These are phyloP conservation scores for baker's yeast (Saccharomyces cerevisiae) DNA, from an alignment of 805 yeast species.

Conservation along the genomic window DNA sequence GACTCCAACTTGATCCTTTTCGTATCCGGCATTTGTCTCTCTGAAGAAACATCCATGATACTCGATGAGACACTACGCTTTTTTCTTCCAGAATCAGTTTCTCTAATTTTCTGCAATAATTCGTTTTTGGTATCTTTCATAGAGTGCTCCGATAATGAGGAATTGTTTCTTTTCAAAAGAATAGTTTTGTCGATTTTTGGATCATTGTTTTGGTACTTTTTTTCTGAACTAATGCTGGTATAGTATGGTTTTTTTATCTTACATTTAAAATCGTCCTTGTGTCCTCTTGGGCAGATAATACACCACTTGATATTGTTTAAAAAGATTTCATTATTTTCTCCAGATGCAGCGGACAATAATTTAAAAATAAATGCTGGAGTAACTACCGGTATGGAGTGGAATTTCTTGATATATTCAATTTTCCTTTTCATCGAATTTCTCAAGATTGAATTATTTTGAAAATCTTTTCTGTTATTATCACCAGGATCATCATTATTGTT, in stretches of 20 bases:
- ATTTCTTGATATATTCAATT: conserved; percentile 25
- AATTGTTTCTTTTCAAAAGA: background rate
- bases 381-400: conserved; percentile 25
- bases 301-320: conserved; percentile 29
- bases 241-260: conserved; percentile 5
- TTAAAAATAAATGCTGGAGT: conserved; percentile 28
- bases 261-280: conserved; percentile 16
- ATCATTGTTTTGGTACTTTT: conserved; percentile 1
- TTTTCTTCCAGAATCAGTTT: background rate
- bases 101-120: conserved; percentile 1
- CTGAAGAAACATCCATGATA: background rate
- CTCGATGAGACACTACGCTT: background rate
- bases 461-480: conserved; percentile 5
- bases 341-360: conserved; percentile 4
- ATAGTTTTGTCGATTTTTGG: background rate
- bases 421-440: conserved; percentile 29
- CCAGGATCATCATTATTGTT: conserved; percentile 2
- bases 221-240: background rate
- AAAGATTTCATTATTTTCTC: conserved; percentile 5
- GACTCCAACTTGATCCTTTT: background rate
- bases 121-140: conserved; percentile 1
- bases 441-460: conserved; percentile 15
- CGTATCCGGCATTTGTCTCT: conserved; percentile 3
- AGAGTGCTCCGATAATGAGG: background rate
- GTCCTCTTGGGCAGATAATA: conserved; percentile 27